Base-by-base conservation (phyloP, 164 flowering plant species). In the Malania oleifera region DNA sequence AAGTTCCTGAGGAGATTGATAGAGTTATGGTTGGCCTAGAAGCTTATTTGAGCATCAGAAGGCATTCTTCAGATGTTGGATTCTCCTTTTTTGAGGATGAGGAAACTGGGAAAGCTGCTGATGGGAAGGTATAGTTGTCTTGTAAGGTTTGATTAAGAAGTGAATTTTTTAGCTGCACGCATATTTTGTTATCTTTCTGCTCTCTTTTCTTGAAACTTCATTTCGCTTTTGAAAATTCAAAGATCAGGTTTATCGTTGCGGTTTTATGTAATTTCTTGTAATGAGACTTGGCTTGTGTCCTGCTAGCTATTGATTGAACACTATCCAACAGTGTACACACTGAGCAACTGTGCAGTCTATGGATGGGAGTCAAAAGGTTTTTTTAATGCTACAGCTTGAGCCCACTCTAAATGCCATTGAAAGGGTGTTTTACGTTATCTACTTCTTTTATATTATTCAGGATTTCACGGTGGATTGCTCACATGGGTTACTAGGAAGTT, bases 1-100 rank as follows among this genome's bases (percentile, higher is more conserved):
- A 91, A 91, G 86, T 82, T 52, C 98, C 99, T 49, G 99, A 95
- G 67, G 99, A 95, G 71, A 73, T 95, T 60, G 98, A 95, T 54
- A 80, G 99, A 66, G 91, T 95, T 38, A 81, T 91, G 90, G 90
- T 77, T 69, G 96, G 96, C 7, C 59, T 95, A 41, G 86, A 91
- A 71, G 95, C 96, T 23, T 95, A 95, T 74, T 73, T 91, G 43
- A 84, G 96, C 71, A 89, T 95, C 23, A 78, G 99, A 77, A 81
- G 67, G 60, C 87, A 73, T 58, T 55, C 65, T 56, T 73, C 77
- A 58, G 87, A 83, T 62, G 41, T 31, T 71, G 98, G 90, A 43
- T 71, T 81, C 61, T 79, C 86, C 13, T 75, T 74, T 31, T 89
- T 89, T 66, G 85, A 80, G 67, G 74, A 74, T 57, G 73, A 75